Conservation (phyloP, 1,284 basidiomycete genomes). For the Peniophora sp. region DNA sequence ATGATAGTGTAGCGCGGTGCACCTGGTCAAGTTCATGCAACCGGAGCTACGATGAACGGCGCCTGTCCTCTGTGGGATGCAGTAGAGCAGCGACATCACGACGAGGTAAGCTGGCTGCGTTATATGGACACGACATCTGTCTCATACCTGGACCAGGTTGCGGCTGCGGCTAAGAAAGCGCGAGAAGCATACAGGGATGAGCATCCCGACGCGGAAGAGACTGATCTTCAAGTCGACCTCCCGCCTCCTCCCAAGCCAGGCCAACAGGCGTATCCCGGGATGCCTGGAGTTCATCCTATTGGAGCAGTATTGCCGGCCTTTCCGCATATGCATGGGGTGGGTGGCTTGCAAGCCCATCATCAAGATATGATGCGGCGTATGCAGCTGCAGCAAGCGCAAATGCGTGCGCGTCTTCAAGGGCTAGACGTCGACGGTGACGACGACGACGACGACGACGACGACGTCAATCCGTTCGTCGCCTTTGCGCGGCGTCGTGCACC, state of each 20-base stretch:
- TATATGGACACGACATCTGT: background rate
- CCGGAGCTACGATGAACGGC: conserved; percentile 14
- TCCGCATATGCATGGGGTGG: background rate
- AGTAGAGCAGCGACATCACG: conserved; percentile 53
- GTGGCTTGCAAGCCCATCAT: background rate
- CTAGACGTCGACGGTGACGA: background rate
- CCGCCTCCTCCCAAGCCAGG: conserved; percentile 24
- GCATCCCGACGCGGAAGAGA: conserved; percentile 49
- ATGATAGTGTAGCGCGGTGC: background rate
- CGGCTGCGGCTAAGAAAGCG: conserved; percentile 58
- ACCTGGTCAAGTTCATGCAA: background rate
- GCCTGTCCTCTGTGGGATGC: conserved; percentile 70
- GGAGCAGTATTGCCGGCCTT: background rate
- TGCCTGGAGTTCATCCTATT: too few relatives aligned
- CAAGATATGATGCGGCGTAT: background rate
- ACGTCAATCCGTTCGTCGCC: background rate
- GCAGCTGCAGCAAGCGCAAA: background rate
- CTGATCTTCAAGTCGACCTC: conserved; percentile 49
- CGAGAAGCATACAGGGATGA: conserved; percentile 46
- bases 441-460: background rate
- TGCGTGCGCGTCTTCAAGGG: background rate
- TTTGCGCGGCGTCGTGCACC: background rate
- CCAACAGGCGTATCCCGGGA: background rate
- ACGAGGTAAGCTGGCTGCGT: conserved; percentile 41
- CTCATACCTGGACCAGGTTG: conserved; percentile 38